Conservation (phyloP, 2,329 filamentous ascomycete genomes). For the Ceratocystis lukuohia region DNA sequence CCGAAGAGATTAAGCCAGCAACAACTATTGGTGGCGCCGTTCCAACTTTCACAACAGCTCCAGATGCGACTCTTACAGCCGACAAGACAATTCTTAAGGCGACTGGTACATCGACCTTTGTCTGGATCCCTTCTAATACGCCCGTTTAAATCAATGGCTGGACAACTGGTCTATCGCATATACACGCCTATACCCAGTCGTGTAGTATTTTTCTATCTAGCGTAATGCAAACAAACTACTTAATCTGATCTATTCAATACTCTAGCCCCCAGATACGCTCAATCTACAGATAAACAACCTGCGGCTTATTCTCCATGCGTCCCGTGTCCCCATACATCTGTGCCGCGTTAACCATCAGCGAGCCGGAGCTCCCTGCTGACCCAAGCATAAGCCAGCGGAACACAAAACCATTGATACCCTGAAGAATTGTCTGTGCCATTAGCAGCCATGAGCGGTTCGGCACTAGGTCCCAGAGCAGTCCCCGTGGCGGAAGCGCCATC, state of each 20-base stretch:
- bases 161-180: too few species aligned
- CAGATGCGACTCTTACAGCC: conserved; percentile 10
- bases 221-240: not conserved
- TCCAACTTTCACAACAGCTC: not conserved
- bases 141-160: not conserved
- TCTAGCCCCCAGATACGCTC: not conserved
- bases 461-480: conserved; percentile 33
- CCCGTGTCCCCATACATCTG: conserved; percentile 43
- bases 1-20: conserved; percentile 17
- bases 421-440: conserved; percentile 31
- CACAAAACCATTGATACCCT: conserved; percentile 35
- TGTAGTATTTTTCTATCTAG: not conserved
- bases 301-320: conserved; percentile 31
- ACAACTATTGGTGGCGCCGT: conserved; percentile 5
- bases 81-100: conserved; percentile 12
- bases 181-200: not conserved
- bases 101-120: conserved; percentile 10
- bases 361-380: conserved; percentile 36
- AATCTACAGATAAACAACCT: conserved; percentile 23
- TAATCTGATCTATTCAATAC: not conserved
- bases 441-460: conserved; percentile 36
- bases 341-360: conserved; percentile 43
- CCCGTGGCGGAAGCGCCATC: conserved; percentile 32
- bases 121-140: not conserved
- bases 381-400: conserved; percentile 47